Conservation (phyloP, 305 asterid species). For the Solanum hybrid region DNA sequence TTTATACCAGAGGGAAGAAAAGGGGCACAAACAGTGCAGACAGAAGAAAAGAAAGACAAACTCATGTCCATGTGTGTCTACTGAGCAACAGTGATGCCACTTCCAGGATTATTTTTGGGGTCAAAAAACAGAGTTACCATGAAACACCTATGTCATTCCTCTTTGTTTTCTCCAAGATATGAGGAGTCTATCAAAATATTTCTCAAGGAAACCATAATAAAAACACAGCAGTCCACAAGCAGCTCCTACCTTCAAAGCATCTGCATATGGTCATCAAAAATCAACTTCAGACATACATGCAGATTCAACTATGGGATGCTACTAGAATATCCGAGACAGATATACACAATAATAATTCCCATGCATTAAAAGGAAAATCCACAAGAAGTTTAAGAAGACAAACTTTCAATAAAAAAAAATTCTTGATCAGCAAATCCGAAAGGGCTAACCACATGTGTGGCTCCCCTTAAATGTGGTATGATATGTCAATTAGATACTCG, state of each 20-base stretch:
- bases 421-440: not conserved
- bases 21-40: not conserved
- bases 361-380: not conserved
- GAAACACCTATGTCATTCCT: not conserved
- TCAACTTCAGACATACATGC: not conserved
- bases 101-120: not conserved
- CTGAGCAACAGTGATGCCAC: not conserved
- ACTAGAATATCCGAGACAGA: not conserved
- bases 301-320: not conserved
- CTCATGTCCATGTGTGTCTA: not conserved
- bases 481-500: not conserved
- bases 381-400: not conserved
- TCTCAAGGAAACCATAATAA: not conserved
- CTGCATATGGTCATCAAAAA: not conserved
- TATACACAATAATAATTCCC: not conserved
- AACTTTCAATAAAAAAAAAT: not conserved
- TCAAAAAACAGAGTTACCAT: not conserved
- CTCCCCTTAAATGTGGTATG: not conserved
- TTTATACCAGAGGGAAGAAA: not conserved
- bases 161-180: not conserved
- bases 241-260: not conserved
- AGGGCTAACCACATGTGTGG: not conserved
- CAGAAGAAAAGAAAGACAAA: not conserved
- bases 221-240: conserved; percentile 1
- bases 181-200: not conserved